Evolutionary conservation across 805 yeast species (phyloP).

Genomic region (Metschnikowia koreensis): DNA sequence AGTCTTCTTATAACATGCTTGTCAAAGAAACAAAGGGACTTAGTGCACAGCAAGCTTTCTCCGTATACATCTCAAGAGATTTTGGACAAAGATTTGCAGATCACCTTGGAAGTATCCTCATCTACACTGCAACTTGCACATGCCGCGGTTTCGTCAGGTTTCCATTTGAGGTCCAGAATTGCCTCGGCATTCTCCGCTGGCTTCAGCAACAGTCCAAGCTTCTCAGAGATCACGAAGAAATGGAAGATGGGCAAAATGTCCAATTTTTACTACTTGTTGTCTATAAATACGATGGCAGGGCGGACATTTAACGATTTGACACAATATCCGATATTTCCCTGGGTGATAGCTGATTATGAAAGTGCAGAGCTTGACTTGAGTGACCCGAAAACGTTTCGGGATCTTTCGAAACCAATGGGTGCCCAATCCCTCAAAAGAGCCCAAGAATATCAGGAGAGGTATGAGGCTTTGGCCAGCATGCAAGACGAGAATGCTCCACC

Average conservation of each 20-base stretch:
- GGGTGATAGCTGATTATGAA: constrained; percentile 82
- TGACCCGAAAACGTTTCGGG: constrained; percentile 64
- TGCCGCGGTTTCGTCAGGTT: constrained; percentile 13
- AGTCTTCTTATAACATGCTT: constrained; percentile 67
- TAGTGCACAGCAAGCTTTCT: constrained; percentile 49
- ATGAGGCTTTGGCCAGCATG: constrained; percentile 63
- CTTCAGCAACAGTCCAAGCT: constrained; percentile 22
- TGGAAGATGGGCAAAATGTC: constrained; percentile 82
- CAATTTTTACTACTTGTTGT: constrained; percentile 77
- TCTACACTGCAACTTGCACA: constrained; percentile 17
- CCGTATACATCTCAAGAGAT: constrained; percentile 48
- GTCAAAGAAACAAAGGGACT: constrained; percentile 53
- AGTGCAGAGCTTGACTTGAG: constrained; percentile 67
- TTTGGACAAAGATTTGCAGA: constrained; percentile 53
- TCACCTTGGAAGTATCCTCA: constrained; percentile 52
- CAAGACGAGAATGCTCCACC: constrained; percentile 62
- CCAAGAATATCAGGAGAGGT: constrained; percentile 64
- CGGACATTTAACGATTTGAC: constrained; percentile 86
- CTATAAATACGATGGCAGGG: constrained; percentile 81
- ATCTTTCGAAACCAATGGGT: constrained; percentile 88
- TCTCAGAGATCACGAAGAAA: constrained; percentile 50
- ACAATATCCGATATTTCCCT: constrained; percentile 89
- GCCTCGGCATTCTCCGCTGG: constrained; percentile 37
- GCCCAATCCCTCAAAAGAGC: constrained; percentile 69
- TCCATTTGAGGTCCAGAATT: constrained; percentile 26